Base-by-base conservation (phyloP, 495 filamentous ascomycete genomes). In the Talaromyces trachyspermus region DNA sequence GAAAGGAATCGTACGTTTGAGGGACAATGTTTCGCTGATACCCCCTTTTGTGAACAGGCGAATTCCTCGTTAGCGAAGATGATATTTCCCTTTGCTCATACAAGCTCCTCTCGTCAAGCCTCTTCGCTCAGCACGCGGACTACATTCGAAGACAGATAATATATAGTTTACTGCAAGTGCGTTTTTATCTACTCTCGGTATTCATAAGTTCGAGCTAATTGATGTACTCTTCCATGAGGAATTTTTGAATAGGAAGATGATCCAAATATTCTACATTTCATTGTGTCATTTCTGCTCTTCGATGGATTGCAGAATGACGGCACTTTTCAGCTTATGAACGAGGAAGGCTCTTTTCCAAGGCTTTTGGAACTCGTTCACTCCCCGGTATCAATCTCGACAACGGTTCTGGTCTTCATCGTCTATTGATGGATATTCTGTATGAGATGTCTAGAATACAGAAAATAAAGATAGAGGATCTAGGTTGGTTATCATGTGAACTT, bases 371-470 rank as follows among this genome's bases (percentile, higher is more conserved):
- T 97, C 23, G 85, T 97, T 49, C 78, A 83, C 57, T 68, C 66
- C 12, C 71, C 76, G 40, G 76, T 72, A 46, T 70, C 74, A 10
- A 71, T 79, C 32, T 85, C 90, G 19, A 57, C 69, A 74, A 86
- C 59, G 69, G 70, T 37, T 69, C 75, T 12, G 77, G 81, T 38
- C 70, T 96, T 48, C 89, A 95, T 71, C 77, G 85, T 23, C 67
- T 89, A 25, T 70, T 95, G 22, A 74, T 98, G 64, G 86, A 96
- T 65, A 68, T 98, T 49, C 72, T 97, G 53, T 98, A 95, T 64
- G 92, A 97, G 71, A 95, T 96, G 88, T 94, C 88, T 33, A 78
- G 94, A 40, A 88, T 96, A 62, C 91, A 97, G 66, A 74, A 81
- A 39, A 60, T 98, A 15, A 81, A 78, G 51, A 66, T 73, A 46